Conservation (phyloP, 83 land plant genomes). For the Thuja plicata region DNA sequence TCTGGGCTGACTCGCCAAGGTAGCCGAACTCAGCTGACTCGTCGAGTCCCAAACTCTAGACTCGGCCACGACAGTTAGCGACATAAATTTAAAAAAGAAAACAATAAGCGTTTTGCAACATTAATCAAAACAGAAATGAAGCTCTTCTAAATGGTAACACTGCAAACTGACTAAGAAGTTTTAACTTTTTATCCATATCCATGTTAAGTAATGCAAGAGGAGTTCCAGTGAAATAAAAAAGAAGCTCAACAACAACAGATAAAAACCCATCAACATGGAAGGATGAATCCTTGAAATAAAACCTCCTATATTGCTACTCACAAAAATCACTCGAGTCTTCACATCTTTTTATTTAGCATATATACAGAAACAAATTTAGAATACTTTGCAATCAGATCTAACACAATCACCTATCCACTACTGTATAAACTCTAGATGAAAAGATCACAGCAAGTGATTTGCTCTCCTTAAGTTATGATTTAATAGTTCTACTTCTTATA, state of each 20-base stretch:
- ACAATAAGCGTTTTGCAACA: slow-evolving; percentile 69
- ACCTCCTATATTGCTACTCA: background rate
- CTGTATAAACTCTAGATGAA: background rate
- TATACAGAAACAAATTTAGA: background rate
- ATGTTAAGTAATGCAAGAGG: background rate
- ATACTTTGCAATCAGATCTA: background rate
- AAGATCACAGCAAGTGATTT: background rate
- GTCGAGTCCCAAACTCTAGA: too few relatives aligned
- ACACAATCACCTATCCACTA: background rate
- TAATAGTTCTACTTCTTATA: background rate
- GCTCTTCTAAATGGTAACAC: background rate
- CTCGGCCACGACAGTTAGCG: too few relatives aligned
- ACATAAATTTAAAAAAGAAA: too few relatives aligned
- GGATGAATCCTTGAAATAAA: background rate
- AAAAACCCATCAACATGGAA: background rate
- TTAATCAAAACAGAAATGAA: background rate
- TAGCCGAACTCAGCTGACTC: too few relatives aligned
- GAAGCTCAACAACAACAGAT: background rate
- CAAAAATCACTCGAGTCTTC: background rate
- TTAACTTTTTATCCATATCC: background rate
- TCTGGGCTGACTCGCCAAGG: too few relatives aligned
- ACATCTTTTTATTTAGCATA: background rate
- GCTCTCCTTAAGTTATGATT: background rate
- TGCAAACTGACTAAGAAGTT: background rate
- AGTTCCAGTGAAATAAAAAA: background rate